These are phyloP conservation scores for Nemophila menziesii DNA, from an alignment of 257 asterid species.

Conservation along the genomic window DNA sequence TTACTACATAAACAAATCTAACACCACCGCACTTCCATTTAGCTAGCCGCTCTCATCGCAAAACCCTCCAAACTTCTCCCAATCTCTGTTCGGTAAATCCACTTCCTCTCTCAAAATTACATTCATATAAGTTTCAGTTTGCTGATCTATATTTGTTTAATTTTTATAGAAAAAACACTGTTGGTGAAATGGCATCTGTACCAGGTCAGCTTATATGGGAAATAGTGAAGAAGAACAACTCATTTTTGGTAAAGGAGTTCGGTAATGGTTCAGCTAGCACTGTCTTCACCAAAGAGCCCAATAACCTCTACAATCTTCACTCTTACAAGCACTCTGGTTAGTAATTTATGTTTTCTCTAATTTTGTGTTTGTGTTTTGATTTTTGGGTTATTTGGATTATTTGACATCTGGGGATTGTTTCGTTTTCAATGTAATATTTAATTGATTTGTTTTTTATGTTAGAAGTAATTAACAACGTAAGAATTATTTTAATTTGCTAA, in stretches of 20 bases:
- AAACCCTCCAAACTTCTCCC: constrained; percentile 22
- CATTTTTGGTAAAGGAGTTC: constrained; percentile 64
- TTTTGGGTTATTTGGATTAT: neutral
- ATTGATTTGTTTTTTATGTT: too few relatives aligned
- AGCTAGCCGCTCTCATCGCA: neutral
- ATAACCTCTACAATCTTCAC: constrained; percentile 76
- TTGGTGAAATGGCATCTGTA: constrained; percentile 53
- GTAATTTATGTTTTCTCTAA: neutral
- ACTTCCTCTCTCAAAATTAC: neutral
- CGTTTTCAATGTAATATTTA: too few relatives aligned
- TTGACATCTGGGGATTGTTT: neutral
- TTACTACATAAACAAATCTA: neutral
- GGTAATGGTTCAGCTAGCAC: constrained; percentile 72
- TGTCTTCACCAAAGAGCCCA: constrained; percentile 74
- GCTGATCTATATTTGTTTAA: neutral
- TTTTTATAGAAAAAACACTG: constrained; percentile 3
- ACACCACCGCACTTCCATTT: neutral
- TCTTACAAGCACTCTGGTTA: constrained; percentile 89
- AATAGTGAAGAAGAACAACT: constrained; percentile 84
- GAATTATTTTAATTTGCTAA: too few relatives aligned
- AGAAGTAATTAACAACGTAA: too few relatives aligned
- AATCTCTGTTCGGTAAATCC: neutral
- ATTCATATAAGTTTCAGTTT: neutral
- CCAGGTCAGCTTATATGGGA: constrained; percentile 95
- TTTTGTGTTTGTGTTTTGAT: neutral